Conservation (phyloP, 2,329 filamentous ascomycete species). For the Ceratocystis huliohia region DNA sequence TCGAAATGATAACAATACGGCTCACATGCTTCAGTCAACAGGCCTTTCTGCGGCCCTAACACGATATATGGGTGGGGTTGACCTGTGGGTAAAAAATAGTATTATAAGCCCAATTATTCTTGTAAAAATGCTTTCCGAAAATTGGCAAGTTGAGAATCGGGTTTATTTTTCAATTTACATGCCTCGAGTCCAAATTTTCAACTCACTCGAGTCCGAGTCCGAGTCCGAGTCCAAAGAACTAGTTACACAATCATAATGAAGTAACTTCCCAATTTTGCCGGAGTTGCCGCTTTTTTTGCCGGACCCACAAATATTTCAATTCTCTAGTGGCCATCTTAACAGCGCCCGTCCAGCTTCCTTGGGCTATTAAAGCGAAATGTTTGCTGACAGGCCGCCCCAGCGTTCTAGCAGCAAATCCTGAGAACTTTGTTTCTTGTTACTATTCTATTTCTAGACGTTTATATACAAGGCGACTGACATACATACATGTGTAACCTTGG, state of each 20-base stretch:
- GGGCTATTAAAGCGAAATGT: not conserved
- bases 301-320: not conserved
- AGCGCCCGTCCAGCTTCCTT: not conserved
- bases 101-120: not conserved
- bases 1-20: not conserved
- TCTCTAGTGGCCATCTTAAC: not conserved
- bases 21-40: not conserved
- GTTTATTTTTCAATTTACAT: too few species aligned
- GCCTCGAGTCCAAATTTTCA: not conserved
- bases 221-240: not conserved
- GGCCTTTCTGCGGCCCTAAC: not conserved
- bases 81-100: not conserved
- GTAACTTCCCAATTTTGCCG: not conserved
- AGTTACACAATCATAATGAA: not conserved
- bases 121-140: too few species aligned
- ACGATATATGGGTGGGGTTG: not conserved
- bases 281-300: conserved; percentile 8
- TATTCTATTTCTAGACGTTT: too few species aligned
- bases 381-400: not conserved
- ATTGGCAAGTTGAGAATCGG: too few species aligned
- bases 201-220: not conserved
- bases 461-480: too few species aligned
- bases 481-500: not conserved
- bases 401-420: not conserved
- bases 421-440: too few species aligned